Evolutionary conservation across 2,329 filamentous ascomycete genomes (phyloP).

Genomic region (Aaosphaeria arxii): DNA sequence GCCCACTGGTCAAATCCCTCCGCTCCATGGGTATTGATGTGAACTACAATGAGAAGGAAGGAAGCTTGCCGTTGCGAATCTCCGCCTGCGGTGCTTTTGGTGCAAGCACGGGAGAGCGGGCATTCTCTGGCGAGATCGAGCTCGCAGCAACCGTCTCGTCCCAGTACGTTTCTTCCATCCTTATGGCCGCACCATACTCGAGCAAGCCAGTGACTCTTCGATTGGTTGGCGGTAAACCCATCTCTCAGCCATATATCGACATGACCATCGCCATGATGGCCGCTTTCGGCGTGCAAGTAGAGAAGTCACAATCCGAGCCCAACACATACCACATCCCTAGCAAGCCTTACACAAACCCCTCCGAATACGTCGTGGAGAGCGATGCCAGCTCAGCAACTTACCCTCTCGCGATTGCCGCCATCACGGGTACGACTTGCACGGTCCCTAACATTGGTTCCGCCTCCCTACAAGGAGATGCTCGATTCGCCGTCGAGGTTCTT

Average conservation of each 20-base stretch:
- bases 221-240: constrained; percentile 93
- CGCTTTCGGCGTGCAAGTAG: constrained; percentile 80
- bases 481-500: constrained; percentile 87
- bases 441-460: constrained; percentile 92
- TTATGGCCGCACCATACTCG: constrained; percentile 96
- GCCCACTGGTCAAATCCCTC: constrained; percentile 86
- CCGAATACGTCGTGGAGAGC: constrained; percentile 88
- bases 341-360: constrained; percentile 77
- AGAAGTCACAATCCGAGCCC: constrained; percentile 70
- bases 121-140: constrained; percentile 72
- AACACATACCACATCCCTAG: constrained; percentile 94
- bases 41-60: constrained; percentile 78
- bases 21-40: constrained; percentile 82
- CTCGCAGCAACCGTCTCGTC: constrained; percentile 94
- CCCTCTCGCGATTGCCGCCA: constrained; percentile 87
- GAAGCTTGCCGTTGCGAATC: constrained; percentile 80
- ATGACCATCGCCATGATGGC: constrained; percentile 99
- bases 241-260: constrained; percentile 95
- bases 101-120: constrained; percentile 66
- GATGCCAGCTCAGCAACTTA: constrained; percentile 98
- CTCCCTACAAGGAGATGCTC: constrained; percentile 91
- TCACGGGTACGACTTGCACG: constrained; percentile 92
- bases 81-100: constrained; percentile 59
- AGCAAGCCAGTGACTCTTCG: constrained; percentile 88
- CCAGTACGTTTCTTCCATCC: constrained; percentile 95